Conservation (phyloP, 176 grass and related monocot species). For the Bonia amplexicaulis region DNA sequence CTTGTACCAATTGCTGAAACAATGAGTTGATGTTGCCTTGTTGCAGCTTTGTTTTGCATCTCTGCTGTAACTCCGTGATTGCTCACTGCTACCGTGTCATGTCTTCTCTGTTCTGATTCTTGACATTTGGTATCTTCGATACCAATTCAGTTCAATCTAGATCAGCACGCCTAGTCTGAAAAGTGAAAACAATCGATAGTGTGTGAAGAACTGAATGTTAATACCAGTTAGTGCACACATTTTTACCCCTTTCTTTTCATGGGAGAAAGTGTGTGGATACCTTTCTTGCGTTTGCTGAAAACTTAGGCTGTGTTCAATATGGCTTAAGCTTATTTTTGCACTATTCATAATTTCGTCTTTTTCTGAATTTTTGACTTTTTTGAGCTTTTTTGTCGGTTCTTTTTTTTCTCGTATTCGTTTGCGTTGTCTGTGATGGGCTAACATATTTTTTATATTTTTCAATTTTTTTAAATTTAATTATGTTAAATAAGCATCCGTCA, state of each 20-base stretch:
- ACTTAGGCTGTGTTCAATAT: too few relatives aligned
- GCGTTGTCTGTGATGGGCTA: too few relatives aligned
- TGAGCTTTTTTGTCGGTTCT: too few relatives aligned
- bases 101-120: not conserved
- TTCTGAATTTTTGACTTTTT: too few relatives aligned
- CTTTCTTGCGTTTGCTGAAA: not conserved
- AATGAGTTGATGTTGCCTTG: not conserved
- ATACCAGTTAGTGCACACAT: not conserved
- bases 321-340: too few relatives aligned
- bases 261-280: not conserved
- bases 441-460: too few relatives aligned
- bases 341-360: too few relatives aligned
- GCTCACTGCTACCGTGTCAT: not conserved
- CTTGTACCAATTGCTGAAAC: conserved; percentile 13
- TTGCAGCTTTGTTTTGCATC: conserved; percentile 20
- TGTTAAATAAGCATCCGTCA: too few relatives aligned
- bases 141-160: not conserved
- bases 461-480: too few relatives aligned
- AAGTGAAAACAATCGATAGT: not conserved
- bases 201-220: not conserved
- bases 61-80: not conserved
- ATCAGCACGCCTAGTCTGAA: not conserved
- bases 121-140: not conserved
- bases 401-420: too few relatives aligned
- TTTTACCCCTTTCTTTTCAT: not conserved